These are phyloP conservation scores for Phytophthora sojae DNA, from an alignment of 352 stramenopile genomes.

Conservation along the genomic window DNA sequence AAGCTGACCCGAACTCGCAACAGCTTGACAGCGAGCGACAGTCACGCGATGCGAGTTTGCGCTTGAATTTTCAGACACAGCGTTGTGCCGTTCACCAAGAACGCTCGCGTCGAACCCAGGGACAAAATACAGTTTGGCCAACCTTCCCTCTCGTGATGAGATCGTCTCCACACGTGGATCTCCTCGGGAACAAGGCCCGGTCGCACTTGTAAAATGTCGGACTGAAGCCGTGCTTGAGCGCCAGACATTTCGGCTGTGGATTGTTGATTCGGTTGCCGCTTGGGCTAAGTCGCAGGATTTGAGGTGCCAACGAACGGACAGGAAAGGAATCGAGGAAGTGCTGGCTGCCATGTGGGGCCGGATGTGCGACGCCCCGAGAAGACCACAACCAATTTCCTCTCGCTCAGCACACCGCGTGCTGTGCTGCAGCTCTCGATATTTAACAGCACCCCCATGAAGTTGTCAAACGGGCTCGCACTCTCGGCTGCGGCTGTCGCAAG, in stretches of 20 bases:
- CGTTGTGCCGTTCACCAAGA: not conserved
- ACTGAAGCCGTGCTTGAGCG: constrained; percentile 3
- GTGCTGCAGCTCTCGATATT: constrained; percentile 7
- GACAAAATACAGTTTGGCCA: constrained; percentile 23
- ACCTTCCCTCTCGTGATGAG: constrained; percentile 6
- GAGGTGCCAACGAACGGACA: constrained; percentile 21
- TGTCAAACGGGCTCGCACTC: constrained; percentile 16
- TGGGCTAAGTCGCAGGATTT: constrained; percentile 26
- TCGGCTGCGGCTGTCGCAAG: constrained; percentile 9
- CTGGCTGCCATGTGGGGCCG: constrained; percentile 10
- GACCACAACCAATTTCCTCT: constrained; percentile 20
- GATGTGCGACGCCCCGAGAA: constrained; percentile 8
- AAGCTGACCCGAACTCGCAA: no score
- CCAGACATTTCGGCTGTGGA: constrained; percentile 5
- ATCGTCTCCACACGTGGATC: constrained; percentile 18
- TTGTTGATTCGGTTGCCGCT: constrained; percentile 19
- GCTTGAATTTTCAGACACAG: no score
- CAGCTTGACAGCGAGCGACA: no score
- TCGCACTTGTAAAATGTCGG: constrained; percentile 20
- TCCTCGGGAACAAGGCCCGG: not conserved
- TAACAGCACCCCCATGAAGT: constrained; percentile 24
- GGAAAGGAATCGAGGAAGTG: constrained; percentile 30
- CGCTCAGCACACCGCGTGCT: constrained; percentile 7
- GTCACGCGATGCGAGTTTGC: no score
- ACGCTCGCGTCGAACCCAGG: constrained; percentile 4